Evolutionary conservation across 306 rosid genomes (phyloP).

Genomic region (Acmispon strigosus): DNA sequence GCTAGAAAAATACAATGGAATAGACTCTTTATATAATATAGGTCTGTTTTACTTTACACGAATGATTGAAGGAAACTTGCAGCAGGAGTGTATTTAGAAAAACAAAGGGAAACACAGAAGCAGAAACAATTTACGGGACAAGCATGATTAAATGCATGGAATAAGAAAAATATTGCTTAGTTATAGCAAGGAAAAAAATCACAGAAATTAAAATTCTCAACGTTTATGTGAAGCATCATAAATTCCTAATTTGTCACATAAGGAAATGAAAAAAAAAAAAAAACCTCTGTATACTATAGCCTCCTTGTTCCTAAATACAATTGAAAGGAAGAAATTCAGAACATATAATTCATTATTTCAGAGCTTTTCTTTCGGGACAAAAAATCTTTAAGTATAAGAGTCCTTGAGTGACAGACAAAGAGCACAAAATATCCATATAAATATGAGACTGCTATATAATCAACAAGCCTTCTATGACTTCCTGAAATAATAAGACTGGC

Average conservation of each 20-base stretch:
- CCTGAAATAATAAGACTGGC: not conserved
- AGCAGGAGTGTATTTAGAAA: not conserved
- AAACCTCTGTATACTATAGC: not conserved
- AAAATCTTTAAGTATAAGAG: not conserved
- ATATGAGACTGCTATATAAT: not conserved
- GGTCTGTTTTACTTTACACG: not conserved
- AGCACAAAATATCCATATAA: not conserved
- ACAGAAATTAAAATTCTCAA: not conserved
- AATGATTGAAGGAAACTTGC: not conserved
- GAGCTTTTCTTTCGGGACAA: not conserved
- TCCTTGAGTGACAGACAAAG: not conserved
- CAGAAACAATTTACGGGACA: not conserved
- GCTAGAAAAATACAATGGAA: not conserved
- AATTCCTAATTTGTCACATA: not conserved
- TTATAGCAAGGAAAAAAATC: not conserved
- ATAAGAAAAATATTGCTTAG: not conserved
- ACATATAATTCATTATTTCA: not conserved
- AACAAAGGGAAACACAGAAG: not conserved
- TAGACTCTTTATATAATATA: not conserved
- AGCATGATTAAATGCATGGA: not conserved
- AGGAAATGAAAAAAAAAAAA: not conserved
- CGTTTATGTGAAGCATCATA: not conserved
- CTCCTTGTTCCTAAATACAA: not conserved
- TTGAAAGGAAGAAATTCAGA: slow-evolving; percentile 3
- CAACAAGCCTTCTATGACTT: not conserved